Percentiles rank a stretch among this genome's conserved stretches.
These are phyloP conservation scores for Lactuca sativa DNA, from an alignment of 129 eudicot genomes.

Conservation along the genomic window DNA sequence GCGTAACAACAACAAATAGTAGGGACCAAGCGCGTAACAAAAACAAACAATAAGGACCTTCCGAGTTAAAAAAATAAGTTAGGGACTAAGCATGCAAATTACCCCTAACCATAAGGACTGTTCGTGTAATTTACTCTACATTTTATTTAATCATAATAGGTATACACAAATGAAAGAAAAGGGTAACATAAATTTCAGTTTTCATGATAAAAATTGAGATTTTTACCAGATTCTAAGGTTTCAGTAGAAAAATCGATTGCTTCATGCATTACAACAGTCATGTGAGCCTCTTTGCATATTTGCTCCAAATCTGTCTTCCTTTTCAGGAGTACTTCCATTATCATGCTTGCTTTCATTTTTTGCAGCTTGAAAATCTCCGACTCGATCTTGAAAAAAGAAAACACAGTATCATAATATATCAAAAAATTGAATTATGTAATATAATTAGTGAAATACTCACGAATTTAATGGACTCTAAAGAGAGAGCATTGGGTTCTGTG, in stretches of 20 bases:
- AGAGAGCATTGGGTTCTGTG: slow-evolving; percentile 53
- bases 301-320: slow-evolving; percentile 65
- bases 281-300: slow-evolving; percentile 60
- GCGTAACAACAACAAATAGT: too few relatives aligned
- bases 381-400: slow-evolving; percentile 52
- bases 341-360: slow-evolving; percentile 61
- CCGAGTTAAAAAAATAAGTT: too few relatives aligned
- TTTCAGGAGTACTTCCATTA: slow-evolving; percentile 73
- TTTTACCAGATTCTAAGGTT: slow-evolving; percentile 66
- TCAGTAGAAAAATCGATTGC: slow-evolving; percentile 50
- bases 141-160: too few relatives aligned
- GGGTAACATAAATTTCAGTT: not conserved
- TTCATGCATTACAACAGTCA: slow-evolving; percentile 44
- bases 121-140: too few relatives aligned
- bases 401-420: slow-evolving; percentile 22
- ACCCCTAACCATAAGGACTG: too few relatives aligned
- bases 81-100: too few relatives aligned
- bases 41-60: too few relatives aligned
- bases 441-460: slow-evolving; percentile 31
- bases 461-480: slow-evolving; percentile 42
- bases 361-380: slow-evolving; percentile 69
- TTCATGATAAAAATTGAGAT: not conserved
- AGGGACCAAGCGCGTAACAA: too few relatives aligned
- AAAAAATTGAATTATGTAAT: not conserved
- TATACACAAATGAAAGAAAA: too few relatives aligned